Conservation (phyloP, 2,329 filamentous ascomycete genomes). For the Colletotrichum orbiculare region DNA sequence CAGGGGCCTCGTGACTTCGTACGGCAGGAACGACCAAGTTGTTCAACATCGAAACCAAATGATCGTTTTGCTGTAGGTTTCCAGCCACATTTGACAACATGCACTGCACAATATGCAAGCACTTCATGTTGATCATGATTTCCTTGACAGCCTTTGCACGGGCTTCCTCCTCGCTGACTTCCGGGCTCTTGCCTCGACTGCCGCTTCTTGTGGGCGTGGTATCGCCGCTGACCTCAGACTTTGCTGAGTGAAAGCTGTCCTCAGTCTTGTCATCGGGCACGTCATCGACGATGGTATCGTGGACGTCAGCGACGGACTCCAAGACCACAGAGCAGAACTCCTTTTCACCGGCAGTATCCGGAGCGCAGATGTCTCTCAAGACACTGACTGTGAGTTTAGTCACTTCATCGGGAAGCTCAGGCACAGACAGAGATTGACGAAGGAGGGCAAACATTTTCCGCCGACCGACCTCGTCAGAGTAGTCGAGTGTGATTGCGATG, state of each 20-base stretch:
- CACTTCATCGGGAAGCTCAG: slow-evolving; percentile 90
- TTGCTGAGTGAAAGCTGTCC: slow-evolving; percentile 92
- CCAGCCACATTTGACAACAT: slow-evolving; percentile 95
- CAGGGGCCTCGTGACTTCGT: slow-evolving; percentile 89
- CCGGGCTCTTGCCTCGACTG: slow-evolving; percentile 53
- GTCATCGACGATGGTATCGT: slow-evolving; percentile 88
- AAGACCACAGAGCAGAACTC: slow-evolving; percentile 89
- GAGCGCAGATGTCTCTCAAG: slow-evolving; percentile 84
- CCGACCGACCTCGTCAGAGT: slow-evolving; percentile 95
- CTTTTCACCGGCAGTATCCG: slow-evolving; percentile 77
- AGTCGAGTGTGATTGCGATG: slow-evolving; percentile 91
- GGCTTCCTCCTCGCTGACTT: slow-evolving; percentile 72
- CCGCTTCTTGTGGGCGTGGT: slow-evolving; percentile 63
- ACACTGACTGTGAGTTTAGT: slow-evolving; percentile 89
- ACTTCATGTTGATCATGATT: slow-evolving; percentile 98
- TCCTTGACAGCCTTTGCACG: slow-evolving; percentile 84
- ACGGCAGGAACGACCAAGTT: slow-evolving; percentile 96
- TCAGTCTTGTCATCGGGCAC: slow-evolving; percentile 64
- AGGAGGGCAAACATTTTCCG: slow-evolving; percentile 96
- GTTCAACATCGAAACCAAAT: slow-evolving; percentile 97
- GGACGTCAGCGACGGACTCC: slow-evolving; percentile 95
- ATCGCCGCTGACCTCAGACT: slow-evolving; percentile 81
- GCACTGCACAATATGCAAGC: slow-evolving; percentile 95
- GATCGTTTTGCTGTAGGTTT: slow-evolving; percentile 87
- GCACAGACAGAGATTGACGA: slow-evolving; percentile 84